Evolutionary conservation across 2,329 filamentous ascomycete species (phyloP), one percentile per base, ranked within the genome.

Genomic region (Phaeomoniella chlamydospora): DNA sequence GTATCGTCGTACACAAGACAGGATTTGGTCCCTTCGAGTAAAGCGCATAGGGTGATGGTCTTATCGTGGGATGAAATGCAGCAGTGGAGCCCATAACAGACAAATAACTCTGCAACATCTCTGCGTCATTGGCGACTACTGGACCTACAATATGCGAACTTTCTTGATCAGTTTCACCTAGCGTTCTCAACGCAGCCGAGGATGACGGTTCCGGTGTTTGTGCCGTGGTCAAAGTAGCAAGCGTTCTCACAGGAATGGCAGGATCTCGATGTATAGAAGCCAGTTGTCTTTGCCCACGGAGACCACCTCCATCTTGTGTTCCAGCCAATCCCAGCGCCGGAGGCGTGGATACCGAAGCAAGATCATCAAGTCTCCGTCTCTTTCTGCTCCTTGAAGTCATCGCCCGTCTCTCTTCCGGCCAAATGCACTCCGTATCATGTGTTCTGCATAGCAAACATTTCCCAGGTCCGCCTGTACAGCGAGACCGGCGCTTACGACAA

Each of bases 51-150:
- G 49, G 2, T 50, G 55, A 11, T 5, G 39, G 43, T 22, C 45
- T 45, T 22, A 43, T 42, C 11, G 42, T 39, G 16, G 47, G 39
- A 19, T 47, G 47, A n/a, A 37, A 31, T 5, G 37, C 29, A 43
- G 44, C 37, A 44, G 41, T 15, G 41, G 54, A 55, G 37, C 51
- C 43, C 40, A 61, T 55, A 16, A 57, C 53, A 13, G 64, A 64
- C 39, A 76, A 63, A 38, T 73, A 74, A 35, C 71, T 65, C n/a
- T 72, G 67, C 32, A 77, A 58, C 9, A 77, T 62, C 36, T 76
- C 71, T 1, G 68, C 72, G 53, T 77, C 73, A 34, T 68, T 68
- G 4, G 70, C 72, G 4, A 70, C 63, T 4, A 71, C 68, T 0
- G 72, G 72, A 0, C 73, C 71, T 35, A 77, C 64, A 39, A 77